phyloP scores from a whole-genome alignment of 495 filamentous ascomycete species.

The Neurospora tetrasperma region DNA sequence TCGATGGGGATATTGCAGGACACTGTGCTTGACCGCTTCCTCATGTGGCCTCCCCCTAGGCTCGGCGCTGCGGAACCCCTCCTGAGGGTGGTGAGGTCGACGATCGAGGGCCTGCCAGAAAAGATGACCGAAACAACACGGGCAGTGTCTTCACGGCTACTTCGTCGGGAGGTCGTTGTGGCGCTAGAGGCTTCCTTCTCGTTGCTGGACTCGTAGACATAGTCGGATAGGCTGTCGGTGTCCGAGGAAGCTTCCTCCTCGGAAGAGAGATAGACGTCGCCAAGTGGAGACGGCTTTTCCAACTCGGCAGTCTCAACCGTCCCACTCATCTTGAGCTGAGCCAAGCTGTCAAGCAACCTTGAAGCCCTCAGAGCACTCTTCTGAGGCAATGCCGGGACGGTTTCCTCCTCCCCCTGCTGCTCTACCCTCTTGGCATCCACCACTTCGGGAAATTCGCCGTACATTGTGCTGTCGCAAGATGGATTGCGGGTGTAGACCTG shows the following conservation, averaged over 20 bases:
- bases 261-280: slow-evolving; percentile 40
- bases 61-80: slow-evolving; percentile 31
- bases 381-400: slow-evolving; percentile 19
- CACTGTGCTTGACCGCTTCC: slow-evolving; percentile 19
- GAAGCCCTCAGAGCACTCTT: slow-evolving; percentile 35
- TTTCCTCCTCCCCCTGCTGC: neutral
- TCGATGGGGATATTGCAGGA: slow-evolving; percentile 11
- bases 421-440: slow-evolving; percentile 6
- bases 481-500: slow-evolving; percentile 2
- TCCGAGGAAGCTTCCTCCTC: slow-evolving; percentile 42
- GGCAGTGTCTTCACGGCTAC: slow-evolving; percentile 37
- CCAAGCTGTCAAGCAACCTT: slow-evolving; percentile 28
- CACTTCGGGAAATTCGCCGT: slow-evolving; percentile 20
- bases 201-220: slow-evolving; percentile 35
- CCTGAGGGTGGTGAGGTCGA: slow-evolving; percentile 28
- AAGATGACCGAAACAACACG: slow-evolving; percentile 40
- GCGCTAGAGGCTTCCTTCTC: slow-evolving; percentile 13
- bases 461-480: slow-evolving; percentile 15
- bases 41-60: slow-evolving; percentile 6
- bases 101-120: slow-evolving; percentile 35
- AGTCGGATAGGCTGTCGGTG: slow-evolving; percentile 41
- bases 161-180: slow-evolving; percentile 21
- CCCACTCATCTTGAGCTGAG: slow-evolving; percentile 26
- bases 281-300: slow-evolving; percentile 24
- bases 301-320: slow-evolving; percentile 22